Conservation (phyloP, 495 filamentous ascomycete genomes). For the Thozetella sp. region DNA sequence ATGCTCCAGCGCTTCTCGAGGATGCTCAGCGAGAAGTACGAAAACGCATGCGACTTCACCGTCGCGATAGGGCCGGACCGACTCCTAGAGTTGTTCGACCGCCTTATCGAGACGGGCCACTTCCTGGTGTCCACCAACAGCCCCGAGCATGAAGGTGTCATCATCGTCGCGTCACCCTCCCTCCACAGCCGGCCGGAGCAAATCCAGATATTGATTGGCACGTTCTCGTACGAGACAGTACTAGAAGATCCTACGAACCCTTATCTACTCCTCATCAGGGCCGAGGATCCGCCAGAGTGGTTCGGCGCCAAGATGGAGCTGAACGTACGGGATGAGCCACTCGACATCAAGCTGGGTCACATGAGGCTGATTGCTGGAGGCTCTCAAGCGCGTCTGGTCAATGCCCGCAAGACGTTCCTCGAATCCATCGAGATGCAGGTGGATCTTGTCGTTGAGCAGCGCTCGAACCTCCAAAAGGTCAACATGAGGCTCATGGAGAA, state of each 20-base stretch:
- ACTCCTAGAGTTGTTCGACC: conserved; percentile 74
- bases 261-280: conserved; percentile 83
- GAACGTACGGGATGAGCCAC: conserved; percentile 72
- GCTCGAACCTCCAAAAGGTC: conserved; percentile 90
- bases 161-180: conserved; percentile 82
- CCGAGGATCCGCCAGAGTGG: conserved; percentile 80
- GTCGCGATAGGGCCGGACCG: conserved; percentile 67
- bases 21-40: conserved; percentile 87
- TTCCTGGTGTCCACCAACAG: conserved; percentile 74
- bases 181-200: conserved; percentile 74
- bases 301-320: conserved; percentile 74
- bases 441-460: conserved; percentile 85
- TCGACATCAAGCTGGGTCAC: conserved; percentile 85
- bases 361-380: conserved; percentile 90
- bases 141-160: conserved; percentile 72
- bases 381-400: conserved; percentile 74
- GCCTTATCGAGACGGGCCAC: conserved; percentile 82
- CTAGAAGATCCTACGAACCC: conserved; percentile 72
- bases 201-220: conserved; percentile 82
- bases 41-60: conserved; percentile 94
- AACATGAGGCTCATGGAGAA: conserved; percentile 92
- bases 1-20: conserved; percentile 77
- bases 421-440: conserved; percentile 79
- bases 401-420: conserved; percentile 74
- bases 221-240: conserved; percentile 81